Evolutionary conservation across 441 rosid genomes (phyloP).

Genomic region (Erodium trifolium): DNA sequence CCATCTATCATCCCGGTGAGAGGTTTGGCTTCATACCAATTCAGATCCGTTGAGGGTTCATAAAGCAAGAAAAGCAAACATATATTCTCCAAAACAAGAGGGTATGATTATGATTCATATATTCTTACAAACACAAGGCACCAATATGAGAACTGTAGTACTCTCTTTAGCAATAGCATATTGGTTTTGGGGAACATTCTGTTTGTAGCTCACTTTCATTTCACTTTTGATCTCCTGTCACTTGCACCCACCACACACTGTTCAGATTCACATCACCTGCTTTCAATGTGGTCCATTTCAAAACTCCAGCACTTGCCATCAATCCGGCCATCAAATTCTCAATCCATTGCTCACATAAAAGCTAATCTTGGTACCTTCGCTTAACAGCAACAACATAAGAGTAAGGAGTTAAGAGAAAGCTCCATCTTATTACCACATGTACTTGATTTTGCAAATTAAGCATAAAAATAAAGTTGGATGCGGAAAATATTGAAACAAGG

Average conservation of each 20-base stretch:
- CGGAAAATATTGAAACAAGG: constrained; percentile 9
- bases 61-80: neutral
- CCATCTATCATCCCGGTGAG: too few relatives aligned
- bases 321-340: neutral
- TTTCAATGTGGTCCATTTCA: neutral
- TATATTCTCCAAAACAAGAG: neutral
- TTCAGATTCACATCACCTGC: neutral
- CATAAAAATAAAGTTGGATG: neutral
- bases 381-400: neutral
- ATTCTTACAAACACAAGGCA: constrained; percentile 12
- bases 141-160: constrained; percentile 12
- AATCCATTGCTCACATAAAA: neutral
- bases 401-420: neutral
- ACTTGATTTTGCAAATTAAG: neutral
- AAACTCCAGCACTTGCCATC: constrained; percentile 2
- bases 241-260: neutral
- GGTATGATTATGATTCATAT: neutral
- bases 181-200: constrained; percentile 20
- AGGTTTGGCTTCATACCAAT: too few relatives aligned
- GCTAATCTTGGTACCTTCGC: neutral
- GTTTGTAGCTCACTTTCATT: constrained; percentile 21
- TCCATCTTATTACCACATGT: neutral
- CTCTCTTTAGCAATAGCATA: constrained; percentile 14
- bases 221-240: constrained; percentile 8
- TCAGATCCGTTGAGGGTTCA: too few relatives aligned